Evolutionary conservation across 1,284 basidiomycete species (phyloP), one percentile per base, ranked within the genome.

Genomic region (Leccinum griseonigrum): DNA sequence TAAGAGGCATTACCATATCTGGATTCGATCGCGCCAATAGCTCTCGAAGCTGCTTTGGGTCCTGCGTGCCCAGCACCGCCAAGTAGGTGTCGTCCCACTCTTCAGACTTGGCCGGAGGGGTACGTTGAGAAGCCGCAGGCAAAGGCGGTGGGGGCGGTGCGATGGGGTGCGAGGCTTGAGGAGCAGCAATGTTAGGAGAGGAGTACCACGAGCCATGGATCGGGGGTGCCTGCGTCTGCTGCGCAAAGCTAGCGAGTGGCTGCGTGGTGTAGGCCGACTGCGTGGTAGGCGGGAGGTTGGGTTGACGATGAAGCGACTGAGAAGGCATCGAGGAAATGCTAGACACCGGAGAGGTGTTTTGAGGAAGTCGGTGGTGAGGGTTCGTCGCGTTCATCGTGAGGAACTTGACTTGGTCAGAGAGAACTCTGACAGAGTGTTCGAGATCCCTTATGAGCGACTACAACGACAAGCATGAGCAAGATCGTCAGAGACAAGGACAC

Each of bases 21-120:
- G 90, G 88, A 68, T 88, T 90, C 32, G 86, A 91, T 62, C 85
- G 83, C 28, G 83, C 79, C 64, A 93, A 77, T 50, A 93, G 75
- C 69, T 90, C 88, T 31, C 88, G 85, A 60, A 93, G 81, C 74
- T 90, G 88, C 65, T 81, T 78, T 29, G 82, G 70, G 69, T 92
- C 91, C 73, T 92, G 88, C 32, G 84, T 85, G 63, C 86, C 85
- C 57, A 92, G 77, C 56, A 91, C 86, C 16, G 83, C 82, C 50
- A 92, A 77, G 73, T 89, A 89, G n/a, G 85, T 85, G 69, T 91
- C 89, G 68, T 92, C 88, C 91, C 90, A 91, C 66, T 92, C 87
- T 70, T 91, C 91, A 57, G 81, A 67, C 69, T 83, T 83, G 52
- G 79, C 75, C 6, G 85, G 83, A n/a, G 86, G 85, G 18, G 84